Evolutionary conservation across 108 stramenopile species (phyloP).

Genomic region (Cyclotella kingstonii): DNA sequence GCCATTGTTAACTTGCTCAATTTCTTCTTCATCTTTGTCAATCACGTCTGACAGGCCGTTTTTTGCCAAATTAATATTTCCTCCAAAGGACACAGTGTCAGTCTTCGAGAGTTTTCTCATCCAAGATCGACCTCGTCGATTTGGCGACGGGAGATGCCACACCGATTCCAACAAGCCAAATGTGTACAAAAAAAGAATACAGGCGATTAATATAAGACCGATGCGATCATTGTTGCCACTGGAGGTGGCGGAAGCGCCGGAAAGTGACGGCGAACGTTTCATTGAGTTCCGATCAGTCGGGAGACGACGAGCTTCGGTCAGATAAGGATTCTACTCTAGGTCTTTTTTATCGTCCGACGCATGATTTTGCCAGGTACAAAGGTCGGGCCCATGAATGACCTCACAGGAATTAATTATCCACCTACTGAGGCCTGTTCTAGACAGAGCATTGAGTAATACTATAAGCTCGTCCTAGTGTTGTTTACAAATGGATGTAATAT

Average conservation of each 20-base stretch:
- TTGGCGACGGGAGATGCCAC: constrained; percentile 38
- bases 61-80: constrained; percentile 26
- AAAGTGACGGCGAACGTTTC: background rate
- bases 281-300: background rate
- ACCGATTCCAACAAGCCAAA: constrained; percentile 27
- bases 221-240: constrained; percentile 32
- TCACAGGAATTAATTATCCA: no score
- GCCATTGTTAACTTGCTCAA: background rate
- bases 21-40: constrained; percentile 1
- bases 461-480: no score
- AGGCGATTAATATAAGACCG: constrained; percentile 20
- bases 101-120: constrained; percentile 18
- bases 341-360: no score
- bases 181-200: constrained; percentile 24
- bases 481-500: no score
- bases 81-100: constrained; percentile 5
- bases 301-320: background rate
- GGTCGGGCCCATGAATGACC: no score
- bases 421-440: no score
- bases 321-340: background rate
- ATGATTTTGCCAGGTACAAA: no score
- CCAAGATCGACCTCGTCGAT: constrained; percentile 24
- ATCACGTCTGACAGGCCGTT: constrained; percentile 25
- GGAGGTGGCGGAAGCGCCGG: background rate
- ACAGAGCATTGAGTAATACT: no score